Base-by-base conservation (phyloP, 164 flowering plant genomes). In the Stephania japonica region DNA sequence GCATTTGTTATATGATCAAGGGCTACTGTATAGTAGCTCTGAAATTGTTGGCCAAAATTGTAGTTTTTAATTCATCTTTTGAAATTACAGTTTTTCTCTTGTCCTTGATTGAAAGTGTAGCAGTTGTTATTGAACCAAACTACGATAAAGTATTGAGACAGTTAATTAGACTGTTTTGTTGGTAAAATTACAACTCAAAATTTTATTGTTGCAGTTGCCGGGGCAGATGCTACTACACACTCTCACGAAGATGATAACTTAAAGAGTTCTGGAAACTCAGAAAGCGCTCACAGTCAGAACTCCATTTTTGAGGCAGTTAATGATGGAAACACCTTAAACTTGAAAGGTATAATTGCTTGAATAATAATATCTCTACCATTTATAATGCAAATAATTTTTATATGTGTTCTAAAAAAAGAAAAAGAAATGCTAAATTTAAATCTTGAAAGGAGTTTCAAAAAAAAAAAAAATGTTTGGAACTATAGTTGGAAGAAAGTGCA, bases 271-370 rank as follows among this genome's bases (percentile, higher is more conserved):
- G 80, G 72, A 69, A 78, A 66, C 42, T 53, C 74, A 27, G 76
- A 74, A 67, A 84, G 72, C 59, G 72, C 8, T 9, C n/a, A 62
- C 6, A 27, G 26, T 67, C 75, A 68, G 32, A 72, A 75, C 71
- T 74, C 77, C 27, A 86, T 81, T 71, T 49, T 76, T 25, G 80
- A 76, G 76, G 68, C 44, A 42, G 75, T 72, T 56, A 77, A 80
- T 70, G 85, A 78, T 76, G 77, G 78, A 32, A 70, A 76, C 67
- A 65, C 69, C 10, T 72, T 82, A 67, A 69, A 70, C 67, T 75
- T 67, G 42, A 77, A 79, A 78, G 88, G 86, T 84, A 69, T 70
- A 42, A 44, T 62, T 50, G 61, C 27, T 70, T 43, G 25, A 59
- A 7, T n/a, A 59, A 21, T 59, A 59, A 59, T 59, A 59, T 59